These are phyloP conservation scores for Blastobotrys americana DNA, from an alignment of 805 yeast species.

Conservation along the genomic window DNA sequence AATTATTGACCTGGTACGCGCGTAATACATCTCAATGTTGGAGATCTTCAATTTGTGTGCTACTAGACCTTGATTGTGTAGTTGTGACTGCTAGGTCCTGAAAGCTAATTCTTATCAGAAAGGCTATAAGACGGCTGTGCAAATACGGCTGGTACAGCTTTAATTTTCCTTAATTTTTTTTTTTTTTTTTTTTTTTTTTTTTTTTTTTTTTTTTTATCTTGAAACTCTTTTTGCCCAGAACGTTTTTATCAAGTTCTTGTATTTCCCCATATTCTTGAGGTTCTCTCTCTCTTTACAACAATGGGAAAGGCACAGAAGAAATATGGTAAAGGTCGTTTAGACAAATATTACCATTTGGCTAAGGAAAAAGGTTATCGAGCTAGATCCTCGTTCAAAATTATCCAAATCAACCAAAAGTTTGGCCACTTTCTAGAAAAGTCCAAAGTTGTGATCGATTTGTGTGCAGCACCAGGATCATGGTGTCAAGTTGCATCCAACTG, in stretches of 20 bases:
- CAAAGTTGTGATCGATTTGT: conserved; percentile 91
- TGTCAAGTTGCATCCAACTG: conserved; percentile 95
- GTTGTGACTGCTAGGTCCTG: too few species aligned
- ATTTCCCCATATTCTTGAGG: too few species aligned
- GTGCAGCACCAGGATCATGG: conserved; percentile 99
- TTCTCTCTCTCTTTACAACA: not conserved
- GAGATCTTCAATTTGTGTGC: too few species aligned
- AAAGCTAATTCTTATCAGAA: too few species aligned
- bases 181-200: not conserved
- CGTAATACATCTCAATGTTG: too few species aligned
- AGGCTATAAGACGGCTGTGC: too few species aligned
- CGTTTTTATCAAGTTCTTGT: too few species aligned
- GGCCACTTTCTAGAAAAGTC: conserved; percentile 93
- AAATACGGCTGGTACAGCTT: too few species aligned
- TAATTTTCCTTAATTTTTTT: conserved; percentile 1
- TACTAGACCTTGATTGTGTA: too few species aligned
- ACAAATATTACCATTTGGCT: conserved; percentile 91
- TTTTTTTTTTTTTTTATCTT: not conserved
- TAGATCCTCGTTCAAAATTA: conserved; percentile 92
- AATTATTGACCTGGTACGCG: too few species aligned
- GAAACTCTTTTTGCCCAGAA: not conserved
- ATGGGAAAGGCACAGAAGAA: conserved; percentile 95
- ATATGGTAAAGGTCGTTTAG: conserved; percentile 97
- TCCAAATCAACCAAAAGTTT: conserved; percentile 92
- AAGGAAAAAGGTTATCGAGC: conserved; percentile 98